Evolutionary conservation across 1,284 basidiomycete genomes (phyloP), one percentile per base, ranked within the genome.

Genomic region (Cystobasidium pallidum): DNA sequence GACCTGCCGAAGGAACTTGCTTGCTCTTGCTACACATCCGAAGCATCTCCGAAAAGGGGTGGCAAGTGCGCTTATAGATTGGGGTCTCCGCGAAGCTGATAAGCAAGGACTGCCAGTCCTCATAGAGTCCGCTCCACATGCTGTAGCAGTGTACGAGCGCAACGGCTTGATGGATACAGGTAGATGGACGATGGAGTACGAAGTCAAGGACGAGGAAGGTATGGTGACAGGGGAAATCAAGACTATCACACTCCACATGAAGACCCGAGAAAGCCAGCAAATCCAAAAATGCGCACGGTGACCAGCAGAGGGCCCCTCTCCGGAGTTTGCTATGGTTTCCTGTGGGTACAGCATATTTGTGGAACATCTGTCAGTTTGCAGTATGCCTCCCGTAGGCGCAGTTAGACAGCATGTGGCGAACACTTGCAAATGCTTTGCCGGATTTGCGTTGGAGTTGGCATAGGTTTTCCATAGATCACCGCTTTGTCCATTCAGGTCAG

Each of bases 51-150:
- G 67, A 34, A 34, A 70, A 52, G 67, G 67, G 7, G 67, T 70
- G 13, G 67, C 67, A 21, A 41, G 54, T 32, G 67, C 67, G 11
- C 58, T 70, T 19, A 36, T 70, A 17, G 30, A 62, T 8, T 70
- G 67, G 67, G 67, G 67, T 36, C 15, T 70, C 24, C 30, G 51
- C 36, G 32, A 70, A 52, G 67, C 67, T 6, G 30, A 62, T 26
- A 28, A 59, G 43, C 55, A 59, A n/a, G 26, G 39, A 26, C 8
- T 70, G 21, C 55, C 67, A 24, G 57, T 61, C 24, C 47, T 70
- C 10, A 43, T 70, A 19, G 67, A 58, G 15, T 59, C 57, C 15
- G 67, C 62, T 6, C 58, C 67, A 4, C 24, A 57, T 32, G 67
- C 67, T 26, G n/a, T 15, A 13, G 41, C 45, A 34, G 55, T 70